These are phyloP conservation scores for Cyberlindnera maritima DNA, from an alignment of 805 yeast species.

Conservation along the genomic window DNA sequence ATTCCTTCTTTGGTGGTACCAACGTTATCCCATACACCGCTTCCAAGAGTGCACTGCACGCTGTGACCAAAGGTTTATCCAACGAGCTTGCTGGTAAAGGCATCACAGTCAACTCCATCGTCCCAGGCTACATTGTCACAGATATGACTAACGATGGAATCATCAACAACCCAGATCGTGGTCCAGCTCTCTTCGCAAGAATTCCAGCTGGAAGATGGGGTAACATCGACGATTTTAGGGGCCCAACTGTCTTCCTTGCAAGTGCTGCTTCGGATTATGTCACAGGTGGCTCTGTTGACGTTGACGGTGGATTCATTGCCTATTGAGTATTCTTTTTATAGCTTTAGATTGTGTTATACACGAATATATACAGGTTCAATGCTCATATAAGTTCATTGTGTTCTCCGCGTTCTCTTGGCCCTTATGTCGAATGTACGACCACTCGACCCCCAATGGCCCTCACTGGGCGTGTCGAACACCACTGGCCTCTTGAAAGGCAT, in stretches of 20 bases:
- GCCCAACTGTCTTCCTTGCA: slow-evolving; percentile 81
- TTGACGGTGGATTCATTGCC: slow-evolving; percentile 67
- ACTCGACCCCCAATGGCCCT: slow-evolving; percentile 1
- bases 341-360: no score
- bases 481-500: slow-evolving; percentile 18
- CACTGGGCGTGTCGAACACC: slow-evolving; percentile 13
- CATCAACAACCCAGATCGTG: slow-evolving; percentile 27
- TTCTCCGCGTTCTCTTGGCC: slow-evolving; percentile 15
- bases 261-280: slow-evolving; percentile 74
- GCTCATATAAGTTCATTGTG: not conserved
- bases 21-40: slow-evolving; percentile 69
- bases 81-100: slow-evolving; percentile 46
- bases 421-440: slow-evolving; percentile 20
- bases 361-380: not conserved
- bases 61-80: slow-evolving; percentile 71
- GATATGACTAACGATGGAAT: slow-evolving; percentile 38
- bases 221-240: slow-evolving; percentile 45
- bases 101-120: slow-evolving; percentile 45
- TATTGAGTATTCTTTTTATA: no score
- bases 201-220: slow-evolving; percentile 51
- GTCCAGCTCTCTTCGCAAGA: slow-evolving; percentile 32
- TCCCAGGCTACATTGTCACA: slow-evolving; percentile 49
- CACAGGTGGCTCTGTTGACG: slow-evolving; percentile 69
- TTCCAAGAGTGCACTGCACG: slow-evolving; percentile 78
- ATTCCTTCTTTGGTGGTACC: slow-evolving; percentile 23